Base-by-base conservation (phyloP, 768 basidiomycete genomes). In the Mrakia gelida region DNA sequence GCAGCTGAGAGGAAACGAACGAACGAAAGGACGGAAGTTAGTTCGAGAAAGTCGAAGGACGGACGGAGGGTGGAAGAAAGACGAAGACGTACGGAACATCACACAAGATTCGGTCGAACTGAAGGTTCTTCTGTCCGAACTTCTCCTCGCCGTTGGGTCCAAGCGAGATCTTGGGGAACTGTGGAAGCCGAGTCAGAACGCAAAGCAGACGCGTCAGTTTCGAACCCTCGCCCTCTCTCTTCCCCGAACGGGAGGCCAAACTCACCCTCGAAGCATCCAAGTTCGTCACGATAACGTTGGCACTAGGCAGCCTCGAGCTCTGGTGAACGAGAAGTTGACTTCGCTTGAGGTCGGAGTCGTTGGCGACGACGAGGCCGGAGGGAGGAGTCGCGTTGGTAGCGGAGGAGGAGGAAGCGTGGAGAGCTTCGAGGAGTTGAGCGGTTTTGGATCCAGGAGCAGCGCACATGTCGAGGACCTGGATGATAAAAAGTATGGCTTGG, bases 371-470 rank as follows among this genome's bases (percentile, higher is more conserved):
- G 54, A 99, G 87, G 6, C 97, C 97, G 0, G 91, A 86, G 0
- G 96, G 93, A 43, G 89, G 52, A 32, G 61, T 67, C 3, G 71
- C 43, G 56, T 80, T 68, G 61, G 71, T 26, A 23, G 75, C 56
- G 26, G 71, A 30, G 18, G 68, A 71, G 89, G 86, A 0, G 88
- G 89, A 59, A 3, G 92, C 89, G 82, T 99, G 97, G 2, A 98
- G 87, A 1, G 95, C 93, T 86, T 99, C 97, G 71, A 99, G 89
- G 65, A 99, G 88, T 86, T 99, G 97, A 13, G 95, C 93, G 11
- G 96, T 97, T 92, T 99, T 99, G 32, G 95, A 97, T 8, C 97
- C 97, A 0, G 97, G 97, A 2, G 97, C 96, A 26, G 97, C 97
- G 83, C 97, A 99, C 93, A 96, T 94, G 84, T 99, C 97, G 81